Evolutionary conservation across 257 asterid genomes (phyloP), one percentile per base, ranked within the genome.

Genomic region (Mentha longifolia): DNA sequence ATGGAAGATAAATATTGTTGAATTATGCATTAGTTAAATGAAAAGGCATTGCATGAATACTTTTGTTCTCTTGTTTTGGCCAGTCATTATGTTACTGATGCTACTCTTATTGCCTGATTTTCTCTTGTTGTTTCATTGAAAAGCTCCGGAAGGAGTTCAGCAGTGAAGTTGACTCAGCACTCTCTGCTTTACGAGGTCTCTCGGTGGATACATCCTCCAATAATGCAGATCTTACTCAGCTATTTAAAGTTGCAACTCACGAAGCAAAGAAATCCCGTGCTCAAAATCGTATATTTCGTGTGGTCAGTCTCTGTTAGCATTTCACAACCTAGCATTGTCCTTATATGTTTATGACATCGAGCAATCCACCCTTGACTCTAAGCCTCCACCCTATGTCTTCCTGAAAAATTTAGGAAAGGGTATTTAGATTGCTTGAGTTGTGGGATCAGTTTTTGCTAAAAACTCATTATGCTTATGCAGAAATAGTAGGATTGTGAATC

Each of bases 261-360:
- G 99, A 94, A 85, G 99, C 97, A 30, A 91, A 83, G 78, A 94
- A 94, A 76, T 89, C 97, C 51, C 95, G 92, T 60, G 81, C 92
- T 10, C 97, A 89, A 71, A 85, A 87, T 60, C 86, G 99, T 76
- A 91, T 85, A 47, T 78, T 94, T 71, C 83, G 97, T 71, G 89
- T 94, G 95, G 99, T 94, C 69, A 91, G 97, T 81, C n/a, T n/a
- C n/a, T n/a, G n/a, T n/a, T n/a, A n/a, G 7, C 51, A 30, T 45
- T 66, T 61, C 70, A 57, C 62, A 42, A 59, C 31, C 57, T 13
- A 49, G 12, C 54, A 1, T 61, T 56, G 7, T 43, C 67, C 43
- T 77, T 61, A 20, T 43, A 31, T 63, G 20, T 25, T 20, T 35
- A 50, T 45, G 22, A 17, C 19, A 3, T 70, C 65, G 47, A 63